Percentiles rank a stretch among this genome's conserved stretches.
These are phyloP conservation scores for Fusarium torulosum DNA, from an alignment of 2,329 filamentous ascomycete genomes.

Conservation along the genomic window DNA sequence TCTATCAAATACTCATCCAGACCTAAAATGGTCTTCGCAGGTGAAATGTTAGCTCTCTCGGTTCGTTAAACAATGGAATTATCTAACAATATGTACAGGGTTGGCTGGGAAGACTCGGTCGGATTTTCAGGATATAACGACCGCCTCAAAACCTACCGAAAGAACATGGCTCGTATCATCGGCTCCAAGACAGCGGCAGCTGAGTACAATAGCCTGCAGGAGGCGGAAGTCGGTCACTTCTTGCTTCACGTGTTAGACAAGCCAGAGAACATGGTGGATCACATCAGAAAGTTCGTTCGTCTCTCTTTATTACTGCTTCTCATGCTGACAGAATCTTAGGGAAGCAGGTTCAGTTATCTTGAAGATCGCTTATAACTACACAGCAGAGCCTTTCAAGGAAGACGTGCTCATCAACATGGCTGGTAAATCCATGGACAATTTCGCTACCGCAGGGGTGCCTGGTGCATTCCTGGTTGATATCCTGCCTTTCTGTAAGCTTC, in stretches of 20 bases:
- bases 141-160: conserved; percentile 58
- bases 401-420: conserved; percentile 36
- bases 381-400: conserved; percentile 27
- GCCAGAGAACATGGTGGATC: conserved; percentile 54
- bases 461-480: conserved; percentile 38
- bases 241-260: conserved; percentile 51
- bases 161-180: conserved; percentile 58
- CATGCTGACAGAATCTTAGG: conserved; percentile 6
- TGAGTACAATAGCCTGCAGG: conserved; percentile 58
- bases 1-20: conserved; percentile 28
- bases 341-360: conserved; percentile 36
- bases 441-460: conserved; percentile 25
- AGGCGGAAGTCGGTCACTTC: conserved; percentile 54
- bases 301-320: rapidly evolving
- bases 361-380: conserved; percentile 42
- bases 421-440: conserved; percentile 34
- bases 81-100: conserved; percentile 1
- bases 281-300: conserved; percentile 57
- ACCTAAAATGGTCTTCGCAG: conserved; percentile 27
- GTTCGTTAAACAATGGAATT: too few relatives aligned
- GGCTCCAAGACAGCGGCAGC: conserved; percentile 57
- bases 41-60: conserved; percentile 26
- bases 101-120: conserved; percentile 51
- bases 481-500: conserved; percentile 30
- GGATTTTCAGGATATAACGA: conserved; percentile 54